phyloP scores from a whole-genome alignment of 192 early-diverging fungal species.

The Rhizophlyctis rosea region DNA sequence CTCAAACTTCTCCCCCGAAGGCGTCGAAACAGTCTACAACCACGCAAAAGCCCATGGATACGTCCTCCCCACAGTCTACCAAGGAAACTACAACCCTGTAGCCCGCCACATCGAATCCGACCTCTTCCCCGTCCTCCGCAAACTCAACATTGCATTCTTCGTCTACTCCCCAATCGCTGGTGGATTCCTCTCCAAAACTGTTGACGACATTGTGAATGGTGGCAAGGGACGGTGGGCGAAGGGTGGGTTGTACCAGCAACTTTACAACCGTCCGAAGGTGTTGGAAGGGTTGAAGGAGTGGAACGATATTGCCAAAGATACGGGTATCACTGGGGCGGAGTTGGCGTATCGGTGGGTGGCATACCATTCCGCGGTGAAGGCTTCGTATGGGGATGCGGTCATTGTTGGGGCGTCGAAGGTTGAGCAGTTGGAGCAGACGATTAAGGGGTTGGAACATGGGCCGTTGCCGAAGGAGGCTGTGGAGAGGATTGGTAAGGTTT shows the following conservation, averaged over 20 bases:
- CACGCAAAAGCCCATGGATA: constrained; percentile 19
- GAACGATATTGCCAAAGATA: constrained; percentile 4
- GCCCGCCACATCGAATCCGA: constrained; percentile 5
- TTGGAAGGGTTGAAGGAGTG: constrained; percentile 8
- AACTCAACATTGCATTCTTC: constrained; percentile 23
- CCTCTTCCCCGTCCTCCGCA: constrained; percentile 20
- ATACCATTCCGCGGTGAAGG: constrained; percentile 9
- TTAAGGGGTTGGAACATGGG: constrained; percentile 9
- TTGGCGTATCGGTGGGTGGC: constrained; percentile 24
- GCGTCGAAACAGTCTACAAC: constrained; percentile 19
- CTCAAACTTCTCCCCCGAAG: constrained; percentile 22
- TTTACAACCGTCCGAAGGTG: constrained; percentile 12
- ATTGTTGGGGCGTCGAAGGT: constrained; percentile 12
- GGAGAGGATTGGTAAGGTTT: constrained; percentile 9
- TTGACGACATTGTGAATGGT: constrained; percentile 2
- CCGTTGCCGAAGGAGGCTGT: constrained; percentile 6
- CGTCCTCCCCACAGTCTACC: constrained; percentile 24
- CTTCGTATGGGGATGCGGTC: constrained; percentile 1
- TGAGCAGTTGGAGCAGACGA: constrained; percentile 9
- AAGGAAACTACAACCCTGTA: constrained; percentile 21
- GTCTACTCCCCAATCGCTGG: constrained; percentile 21
- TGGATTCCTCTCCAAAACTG: constrained; percentile 20
- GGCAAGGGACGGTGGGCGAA: constrained; percentile 5
- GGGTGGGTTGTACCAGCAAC: constrained; percentile 8
- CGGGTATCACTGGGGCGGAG: constrained; percentile 16